Conservation (phyloP, 257 asterid genomes). For the Euphrasia confusa region DNA sequence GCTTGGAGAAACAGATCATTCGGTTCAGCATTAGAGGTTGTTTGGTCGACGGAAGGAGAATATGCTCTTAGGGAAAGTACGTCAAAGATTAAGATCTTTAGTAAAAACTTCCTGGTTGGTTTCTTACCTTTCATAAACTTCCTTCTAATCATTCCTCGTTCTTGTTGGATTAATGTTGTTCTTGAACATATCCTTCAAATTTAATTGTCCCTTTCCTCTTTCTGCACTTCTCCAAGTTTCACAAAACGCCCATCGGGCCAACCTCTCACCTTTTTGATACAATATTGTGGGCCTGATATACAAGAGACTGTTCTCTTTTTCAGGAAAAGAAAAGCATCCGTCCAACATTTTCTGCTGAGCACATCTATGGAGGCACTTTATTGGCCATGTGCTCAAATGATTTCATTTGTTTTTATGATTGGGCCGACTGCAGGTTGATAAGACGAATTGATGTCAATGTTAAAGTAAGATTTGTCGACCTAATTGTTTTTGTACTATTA, state of each 20-base stretch:
- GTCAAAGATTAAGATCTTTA: slow-evolving; percentile 72
- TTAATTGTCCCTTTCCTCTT: not conserved
- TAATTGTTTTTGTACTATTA: too few species aligned
- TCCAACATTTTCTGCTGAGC: slow-evolving; percentile 97
- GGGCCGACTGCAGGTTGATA: slow-evolving; percentile 96
- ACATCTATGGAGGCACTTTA: slow-evolving; percentile 76
- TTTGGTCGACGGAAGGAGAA: slow-evolving; percentile 98
- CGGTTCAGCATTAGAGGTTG: slow-evolving; percentile 92
- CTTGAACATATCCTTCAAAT: slow-evolving; percentile 1
- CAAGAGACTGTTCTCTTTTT: slow-evolving; percentile 11
- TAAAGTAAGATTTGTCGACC: slow-evolving; percentile 48
- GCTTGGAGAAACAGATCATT: slow-evolving; percentile 98
- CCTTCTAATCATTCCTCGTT: not conserved
- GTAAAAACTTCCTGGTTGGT: slow-evolving; percentile 76
- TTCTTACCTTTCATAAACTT: slow-evolving; percentile 16
- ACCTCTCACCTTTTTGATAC: not conserved
- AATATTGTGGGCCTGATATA: not conserved
- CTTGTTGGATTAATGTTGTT: not conserved
- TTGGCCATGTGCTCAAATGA: slow-evolving; percentile 96
- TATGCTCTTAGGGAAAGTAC: slow-evolving; percentile 98
- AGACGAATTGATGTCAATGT: slow-evolving; percentile 91
- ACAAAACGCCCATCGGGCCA: not conserved
- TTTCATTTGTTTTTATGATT: slow-evolving; percentile 88
- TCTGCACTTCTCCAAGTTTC: slow-evolving; percentile 16
- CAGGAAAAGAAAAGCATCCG: slow-evolving; percentile 98